These are phyloP conservation scores for Dendrostoma leiphaemia DNA, from an alignment of 2,329 filamentous ascomycete genomes.

Conservation along the genomic window DNA sequence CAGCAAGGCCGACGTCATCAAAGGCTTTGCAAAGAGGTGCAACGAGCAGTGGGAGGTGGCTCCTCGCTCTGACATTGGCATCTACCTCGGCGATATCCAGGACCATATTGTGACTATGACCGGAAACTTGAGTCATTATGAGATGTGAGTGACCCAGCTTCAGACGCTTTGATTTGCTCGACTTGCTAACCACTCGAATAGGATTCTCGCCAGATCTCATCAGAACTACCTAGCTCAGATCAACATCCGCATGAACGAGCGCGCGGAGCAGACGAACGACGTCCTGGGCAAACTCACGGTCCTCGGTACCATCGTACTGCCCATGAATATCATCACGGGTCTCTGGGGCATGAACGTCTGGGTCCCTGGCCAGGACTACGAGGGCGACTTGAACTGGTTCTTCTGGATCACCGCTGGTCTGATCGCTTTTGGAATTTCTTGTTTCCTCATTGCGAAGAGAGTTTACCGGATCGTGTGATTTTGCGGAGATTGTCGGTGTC, in stretches of 20 bases:
- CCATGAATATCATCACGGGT: slow-evolving; percentile 98
- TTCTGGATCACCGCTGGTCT: slow-evolving; percentile 72
- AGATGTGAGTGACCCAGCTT: slow-evolving; percentile 64
- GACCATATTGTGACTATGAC: slow-evolving; percentile 99
- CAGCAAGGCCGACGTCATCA: slow-evolving; percentile 98
- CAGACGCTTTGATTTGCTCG: not conserved
- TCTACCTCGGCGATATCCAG: slow-evolving; percentile 97
- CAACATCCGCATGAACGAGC: slow-evolving; percentile 98
- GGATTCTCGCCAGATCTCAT: slow-evolving; percentile 86
- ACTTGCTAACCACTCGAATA: slow-evolving; percentile 32
- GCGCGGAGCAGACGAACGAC: slow-evolving; percentile 92
- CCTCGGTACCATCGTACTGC: slow-evolving; percentile 91
- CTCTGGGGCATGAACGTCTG: slow-evolving; percentile 99
- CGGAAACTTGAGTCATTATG: slow-evolving; percentile 90
- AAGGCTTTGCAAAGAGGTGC: slow-evolving; percentile 96
- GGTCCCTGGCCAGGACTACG: slow-evolving; percentile 86
- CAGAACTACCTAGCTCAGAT: slow-evolving; percentile 99
- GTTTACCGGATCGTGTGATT: slow-evolving; percentile 74
- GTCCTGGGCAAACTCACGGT: slow-evolving; percentile 94
- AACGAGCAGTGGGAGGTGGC: slow-evolving; percentile 98
- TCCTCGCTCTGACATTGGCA: slow-evolving; percentile 90
- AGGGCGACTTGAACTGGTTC: slow-evolving; percentile 75
- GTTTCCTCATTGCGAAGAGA: slow-evolving; percentile 79
- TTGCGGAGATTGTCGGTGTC: not conserved
- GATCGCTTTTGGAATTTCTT: slow-evolving; percentile 73